Evolutionary conservation across 2,329 filamentous ascomycete species (phyloP).

Genomic region (Diaporthe australafricana): DNA sequence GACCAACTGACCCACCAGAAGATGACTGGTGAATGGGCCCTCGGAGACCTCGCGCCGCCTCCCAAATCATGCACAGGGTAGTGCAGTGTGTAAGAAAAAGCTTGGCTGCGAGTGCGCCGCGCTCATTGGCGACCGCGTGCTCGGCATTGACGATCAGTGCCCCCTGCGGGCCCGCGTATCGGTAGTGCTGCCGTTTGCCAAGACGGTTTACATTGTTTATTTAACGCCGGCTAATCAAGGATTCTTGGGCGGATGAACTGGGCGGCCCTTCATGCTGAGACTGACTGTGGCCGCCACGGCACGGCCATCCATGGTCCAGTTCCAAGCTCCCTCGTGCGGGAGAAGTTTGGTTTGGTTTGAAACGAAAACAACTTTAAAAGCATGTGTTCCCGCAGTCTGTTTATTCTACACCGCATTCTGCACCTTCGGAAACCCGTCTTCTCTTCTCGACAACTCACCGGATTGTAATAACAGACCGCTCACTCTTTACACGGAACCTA

Average conservation of each 20-base stretch:
- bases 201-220: constrained; percentile 26
- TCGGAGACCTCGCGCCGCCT: constrained; percentile 19
- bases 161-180: background rate
- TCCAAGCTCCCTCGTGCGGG: background rate
- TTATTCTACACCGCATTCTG: background rate
- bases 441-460: background rate
- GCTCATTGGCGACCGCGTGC: background rate
- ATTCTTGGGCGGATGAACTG: constrained; percentile 24
- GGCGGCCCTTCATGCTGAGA: background rate
- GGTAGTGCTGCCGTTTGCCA: constrained; percentile 26
- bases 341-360: background rate
- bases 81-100: constrained; percentile 8
- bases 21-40: background rate
- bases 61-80: constrained; percentile 27
- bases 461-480: background rate
- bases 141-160: constrained; percentile 17
- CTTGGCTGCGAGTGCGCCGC: background rate
- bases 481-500: background rate
- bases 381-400: background rate
- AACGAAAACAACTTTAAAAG: constrained; percentile 3
- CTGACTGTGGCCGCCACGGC: background rate
- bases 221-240: constrained; percentile 22
- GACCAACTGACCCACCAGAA: constrained; percentile 2
- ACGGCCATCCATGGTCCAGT: background rate
- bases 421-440: background rate